Evolutionary conservation across 345 rosid genomes (phyloP).

Genomic region (Atalantia buxifolia): DNA sequence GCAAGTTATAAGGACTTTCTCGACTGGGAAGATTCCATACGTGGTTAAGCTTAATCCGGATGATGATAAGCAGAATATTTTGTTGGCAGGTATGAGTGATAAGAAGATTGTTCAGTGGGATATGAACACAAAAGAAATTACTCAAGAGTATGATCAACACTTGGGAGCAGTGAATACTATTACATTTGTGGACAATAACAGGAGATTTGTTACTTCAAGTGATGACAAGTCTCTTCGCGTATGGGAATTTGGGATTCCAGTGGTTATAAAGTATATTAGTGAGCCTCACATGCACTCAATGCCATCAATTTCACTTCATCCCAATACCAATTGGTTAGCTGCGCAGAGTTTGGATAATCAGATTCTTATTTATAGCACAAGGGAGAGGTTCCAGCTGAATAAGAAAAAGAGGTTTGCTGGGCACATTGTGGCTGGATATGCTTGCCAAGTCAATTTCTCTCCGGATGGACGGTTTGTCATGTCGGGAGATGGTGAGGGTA

Average conservation of each 20-base stretch:
- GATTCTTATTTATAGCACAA: slow-evolving; percentile 80
- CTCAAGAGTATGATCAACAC: slow-evolving; percentile 88
- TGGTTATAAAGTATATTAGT: slow-evolving; percentile 94
- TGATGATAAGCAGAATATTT: slow-evolving; percentile 89
- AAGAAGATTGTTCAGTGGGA: slow-evolving; percentile 99
- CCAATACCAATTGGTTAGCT: slow-evolving; percentile 92
- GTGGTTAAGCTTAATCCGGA: slow-evolving; percentile 93
- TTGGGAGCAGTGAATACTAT: slow-evolving; percentile 94
- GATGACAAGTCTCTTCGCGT: slow-evolving; percentile 98
- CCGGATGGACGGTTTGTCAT: slow-evolving; percentile 98
- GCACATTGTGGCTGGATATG: slow-evolving; percentile 91
- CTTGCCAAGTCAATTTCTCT: slow-evolving; percentile 97
- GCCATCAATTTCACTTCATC: slow-evolving; percentile 92
- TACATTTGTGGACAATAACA: slow-evolving; percentile 89
- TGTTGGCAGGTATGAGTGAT: slow-evolving; percentile 98
- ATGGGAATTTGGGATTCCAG: slow-evolving; percentile 99
- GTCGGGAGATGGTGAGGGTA: slow-evolving; percentile 99
- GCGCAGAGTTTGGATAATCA: slow-evolving; percentile 98
- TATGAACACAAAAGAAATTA: slow-evolving; percentile 84
- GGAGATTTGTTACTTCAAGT: slow-evolving; percentile 95
- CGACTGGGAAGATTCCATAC: slow-evolving; percentile 88
- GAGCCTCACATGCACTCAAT: slow-evolving; percentile 99
- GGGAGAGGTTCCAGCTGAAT: slow-evolving; percentile 97
- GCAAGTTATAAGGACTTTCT: slow-evolving; percentile 86
- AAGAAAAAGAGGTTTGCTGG: slow-evolving; percentile 97